Percentiles rank a stretch among this genome's conserved stretches.
Evolutionary conservation across 2,329 filamentous ascomycete species (phyloP).

Genomic region (Pseudogymnoascus sp.): DNA sequence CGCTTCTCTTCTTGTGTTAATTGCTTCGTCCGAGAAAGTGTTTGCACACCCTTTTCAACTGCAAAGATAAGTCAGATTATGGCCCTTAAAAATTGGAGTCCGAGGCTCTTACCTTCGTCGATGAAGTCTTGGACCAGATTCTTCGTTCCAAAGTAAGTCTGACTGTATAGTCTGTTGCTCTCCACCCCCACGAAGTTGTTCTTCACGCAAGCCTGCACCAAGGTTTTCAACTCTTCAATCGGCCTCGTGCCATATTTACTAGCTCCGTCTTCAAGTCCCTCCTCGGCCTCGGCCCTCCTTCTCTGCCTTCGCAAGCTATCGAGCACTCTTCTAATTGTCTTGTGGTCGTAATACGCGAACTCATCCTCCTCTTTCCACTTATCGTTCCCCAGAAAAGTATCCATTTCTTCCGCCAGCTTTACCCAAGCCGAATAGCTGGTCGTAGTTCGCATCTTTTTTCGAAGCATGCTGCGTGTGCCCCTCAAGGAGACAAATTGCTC

Average conservation of each 20-base stretch:
- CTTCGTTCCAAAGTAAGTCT: constrained; percentile 98
- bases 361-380: constrained; percentile 71
- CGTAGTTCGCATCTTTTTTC: constrained; percentile 63
- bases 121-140: constrained; percentile 83
- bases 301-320: constrained; percentile 65
- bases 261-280: constrained; percentile 36
- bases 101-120: constrained; percentile 59
- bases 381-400: constrained; percentile 72
- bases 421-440: constrained; percentile 80
- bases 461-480: constrained; percentile 64
- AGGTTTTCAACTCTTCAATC: constrained; percentile 65
- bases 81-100: constrained; percentile 12
- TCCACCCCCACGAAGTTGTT: constrained; percentile 96
- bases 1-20: constrained; percentile 69
- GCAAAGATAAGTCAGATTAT: background rate
- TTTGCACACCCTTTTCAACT: constrained; percentile 60
- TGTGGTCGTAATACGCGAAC: constrained; percentile 80
- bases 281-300: constrained; percentile 45
- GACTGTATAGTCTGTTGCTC: constrained; percentile 88
- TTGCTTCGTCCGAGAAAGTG: constrained; percentile 61
- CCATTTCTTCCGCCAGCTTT: constrained; percentile 67
- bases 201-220: constrained; percentile 89
- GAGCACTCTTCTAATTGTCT: constrained; percentile 70
- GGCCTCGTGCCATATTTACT: constrained; percentile 39
- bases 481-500: constrained; percentile 89